Base-by-base conservation (phyloP, 2,329 filamentous ascomycete species). In the Fusarium algeriense region DNA sequence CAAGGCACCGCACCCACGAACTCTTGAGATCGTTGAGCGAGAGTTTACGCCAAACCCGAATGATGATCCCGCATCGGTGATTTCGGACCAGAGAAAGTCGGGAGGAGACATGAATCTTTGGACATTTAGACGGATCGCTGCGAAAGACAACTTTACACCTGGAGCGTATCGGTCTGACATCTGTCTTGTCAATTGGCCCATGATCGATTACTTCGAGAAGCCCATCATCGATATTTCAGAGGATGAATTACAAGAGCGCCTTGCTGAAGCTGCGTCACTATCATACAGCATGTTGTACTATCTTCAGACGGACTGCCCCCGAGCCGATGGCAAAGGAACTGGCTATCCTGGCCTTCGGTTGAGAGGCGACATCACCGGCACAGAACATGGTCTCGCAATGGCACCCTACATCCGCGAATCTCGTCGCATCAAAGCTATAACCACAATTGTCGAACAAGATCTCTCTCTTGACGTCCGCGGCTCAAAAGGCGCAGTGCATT, bases 171-270 rank as follows among this genome's bases (percentile, higher is more conserved):
- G 48, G 4, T 78, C 76, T 0, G 76, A 78, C 41, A 64, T 78
- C 1, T 77, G 75, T 17, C 67, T 78, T 43, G 76, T 78, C 13
- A 78, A 78, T 49, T 78, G 76, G 76, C 76, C 76, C 0, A 78
- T 78, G 76, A 78, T 78, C 9, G 76, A 78, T 19, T 78, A 77
- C 59, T 78, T 78, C 3, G 76, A 78, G 55, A 74, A 74, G 13
- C 73, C 75, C 41, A 76, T 78, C 37, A 75, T 78, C 26, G 75
- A 77, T 17, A 70, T 75, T 0, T 34, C 64, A 0, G 74, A 77
- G 5, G 26, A 62, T 9, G 67, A 76, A 28, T 34, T 76, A 1
- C 70, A 72, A 14, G 45, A 57, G 2, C 60, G 74, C 2, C 54
- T 77, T 4, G 45, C 49, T 4, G 62, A 50, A 17, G 75, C 76